phyloP scores from a whole-genome alignment of 2,329 filamentous ascomycete species.

The Uncinocarpus reesii region DNA sequence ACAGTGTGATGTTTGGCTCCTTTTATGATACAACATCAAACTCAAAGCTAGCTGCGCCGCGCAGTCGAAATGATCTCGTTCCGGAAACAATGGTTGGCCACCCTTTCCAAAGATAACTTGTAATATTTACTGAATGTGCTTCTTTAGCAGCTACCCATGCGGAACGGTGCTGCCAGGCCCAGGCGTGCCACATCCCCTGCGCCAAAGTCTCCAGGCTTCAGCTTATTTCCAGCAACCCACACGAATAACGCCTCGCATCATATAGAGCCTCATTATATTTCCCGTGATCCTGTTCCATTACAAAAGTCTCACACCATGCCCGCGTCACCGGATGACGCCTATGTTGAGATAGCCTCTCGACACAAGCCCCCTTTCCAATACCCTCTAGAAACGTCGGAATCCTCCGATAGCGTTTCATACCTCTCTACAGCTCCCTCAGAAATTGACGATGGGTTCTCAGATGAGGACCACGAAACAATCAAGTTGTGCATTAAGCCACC shows the following conservation, averaged over 20 bases:
- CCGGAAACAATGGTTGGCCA: constrained; percentile 38
- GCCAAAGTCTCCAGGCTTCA: constrained; percentile 29
- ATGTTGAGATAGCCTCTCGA: not conserved
- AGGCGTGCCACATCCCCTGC: constrained; percentile 32
- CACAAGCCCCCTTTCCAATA: not conserved
- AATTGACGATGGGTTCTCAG: constrained; percentile 1
- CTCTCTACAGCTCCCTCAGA: constrained; percentile 9
- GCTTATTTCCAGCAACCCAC: constrained; percentile 30
- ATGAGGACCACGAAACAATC: constrained; percentile 11
- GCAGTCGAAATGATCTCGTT: constrained; percentile 41
- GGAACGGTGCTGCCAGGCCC: constrained; percentile 20
- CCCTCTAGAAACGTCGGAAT: constrained; percentile 3
- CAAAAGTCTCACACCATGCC: constrained; percentile 20
- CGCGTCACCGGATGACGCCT: not conserved
- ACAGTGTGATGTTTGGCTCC: constrained; percentile 84
- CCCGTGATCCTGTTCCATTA: constrained; percentile 22
- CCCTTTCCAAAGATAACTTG: not conserved
- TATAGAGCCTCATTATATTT: constrained; percentile 20
- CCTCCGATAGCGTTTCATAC: constrained; percentile 8
- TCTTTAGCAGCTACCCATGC: constrained; percentile 5
- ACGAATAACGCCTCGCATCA: constrained; percentile 25
- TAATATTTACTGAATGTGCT: not conserved
- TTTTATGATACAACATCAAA: constrained; percentile 47
- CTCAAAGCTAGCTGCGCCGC: constrained; percentile 26
- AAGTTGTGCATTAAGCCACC: constrained; percentile 12